A percentile compares a stretch with the other conserved stretches of the same genome.
These are phyloP conservation scores for Oryza nivara DNA, from an alignment of 176 grass and related monocot species.

Conservation along the genomic window DNA sequence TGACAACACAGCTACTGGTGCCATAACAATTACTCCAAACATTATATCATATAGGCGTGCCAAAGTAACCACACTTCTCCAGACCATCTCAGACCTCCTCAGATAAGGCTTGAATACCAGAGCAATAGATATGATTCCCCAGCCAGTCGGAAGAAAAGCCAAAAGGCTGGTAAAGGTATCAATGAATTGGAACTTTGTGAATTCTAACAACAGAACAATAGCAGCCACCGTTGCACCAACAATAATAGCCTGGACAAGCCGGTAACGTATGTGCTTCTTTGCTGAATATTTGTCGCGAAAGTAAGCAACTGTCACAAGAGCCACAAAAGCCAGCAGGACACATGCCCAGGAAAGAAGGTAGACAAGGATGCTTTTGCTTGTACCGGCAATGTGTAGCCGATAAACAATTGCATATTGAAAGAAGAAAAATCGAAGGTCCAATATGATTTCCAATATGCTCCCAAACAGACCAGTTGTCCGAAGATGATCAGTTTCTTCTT, in stretches of 20 bases:
- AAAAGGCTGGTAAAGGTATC: slow-evolving; percentile 86
- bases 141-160: slow-evolving; percentile 91
- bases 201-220: slow-evolving; percentile 63
- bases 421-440: slow-evolving; percentile 93
- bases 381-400: slow-evolving; percentile 67
- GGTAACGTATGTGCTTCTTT: slow-evolving; percentile 87
- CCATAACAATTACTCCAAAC: slow-evolving; percentile 85
- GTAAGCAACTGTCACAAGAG: slow-evolving; percentile 77
- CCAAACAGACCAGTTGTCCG: slow-evolving; percentile 87
- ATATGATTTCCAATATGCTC: slow-evolving; percentile 79
- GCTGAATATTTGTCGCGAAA: slow-evolving; percentile 84
- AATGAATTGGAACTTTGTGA: slow-evolving; percentile 76
- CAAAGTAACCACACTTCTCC: slow-evolving; percentile 72
- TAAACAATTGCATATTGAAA: slow-evolving; percentile 96
- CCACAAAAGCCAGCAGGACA: slow-evolving; percentile 64
- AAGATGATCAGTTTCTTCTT: slow-evolving; percentile 89
- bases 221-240: slow-evolving; percentile 57
- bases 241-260: slow-evolving; percentile 70
- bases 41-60: slow-evolving; percentile 90
- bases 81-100: slow-evolving; percentile 68
- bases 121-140: slow-evolving; percentile 91
- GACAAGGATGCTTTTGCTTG: slow-evolving; percentile 80
- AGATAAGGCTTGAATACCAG: slow-evolving; percentile 86
- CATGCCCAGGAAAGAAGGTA: slow-evolving; percentile 89
- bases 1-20: slow-evolving; percentile 84